These are phyloP conservation scores for Cystobasidium slooffiae DNA, from an alignment of 1,284 basidiomycete species.

Conservation along the genomic window DNA sequence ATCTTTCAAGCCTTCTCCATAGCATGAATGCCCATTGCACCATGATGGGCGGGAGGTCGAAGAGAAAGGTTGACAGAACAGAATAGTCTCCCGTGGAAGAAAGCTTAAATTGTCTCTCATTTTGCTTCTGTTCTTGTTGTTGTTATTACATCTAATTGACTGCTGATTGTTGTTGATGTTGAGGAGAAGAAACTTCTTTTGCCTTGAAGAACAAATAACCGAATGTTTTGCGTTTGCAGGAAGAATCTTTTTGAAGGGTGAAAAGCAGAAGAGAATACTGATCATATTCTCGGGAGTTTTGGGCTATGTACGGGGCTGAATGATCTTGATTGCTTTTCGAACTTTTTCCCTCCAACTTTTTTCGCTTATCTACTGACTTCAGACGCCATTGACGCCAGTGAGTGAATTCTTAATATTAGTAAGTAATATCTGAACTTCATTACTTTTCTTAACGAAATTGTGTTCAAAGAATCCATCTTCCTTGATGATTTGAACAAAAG, in stretches of 20 bases:
- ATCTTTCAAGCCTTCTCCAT: too few species aligned
- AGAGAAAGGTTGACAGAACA: too few species aligned
- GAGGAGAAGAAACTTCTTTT: too few species aligned
- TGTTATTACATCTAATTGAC: background rate
- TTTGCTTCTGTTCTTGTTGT: too few species aligned
- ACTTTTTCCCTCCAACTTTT: background rate
- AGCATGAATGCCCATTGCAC: too few species aligned
- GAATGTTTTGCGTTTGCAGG: too few species aligned
- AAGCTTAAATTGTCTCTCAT: too few species aligned
- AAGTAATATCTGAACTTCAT: constrained; percentile 34
- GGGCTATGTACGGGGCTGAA: background rate
- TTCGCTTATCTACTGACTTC: background rate
- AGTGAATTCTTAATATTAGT: constrained; percentile 37
- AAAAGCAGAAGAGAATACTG: too few species aligned
- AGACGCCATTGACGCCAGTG: constrained; percentile 20
- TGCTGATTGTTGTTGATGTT: background rate
- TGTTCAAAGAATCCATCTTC: constrained; percentile 40
- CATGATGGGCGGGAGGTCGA: too few species aligned
- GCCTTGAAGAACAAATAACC: too few species aligned
- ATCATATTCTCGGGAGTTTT: background rate
- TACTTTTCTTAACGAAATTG: constrained; percentile 34
- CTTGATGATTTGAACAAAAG: constrained; percentile 55
- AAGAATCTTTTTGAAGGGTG: too few species aligned
- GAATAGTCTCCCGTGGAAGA: too few species aligned
- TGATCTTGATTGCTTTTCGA: background rate